phyloP scores from a whole-genome alignment of 108 stramenopile genomes.

The Mediolabrus comicus region DNA sequence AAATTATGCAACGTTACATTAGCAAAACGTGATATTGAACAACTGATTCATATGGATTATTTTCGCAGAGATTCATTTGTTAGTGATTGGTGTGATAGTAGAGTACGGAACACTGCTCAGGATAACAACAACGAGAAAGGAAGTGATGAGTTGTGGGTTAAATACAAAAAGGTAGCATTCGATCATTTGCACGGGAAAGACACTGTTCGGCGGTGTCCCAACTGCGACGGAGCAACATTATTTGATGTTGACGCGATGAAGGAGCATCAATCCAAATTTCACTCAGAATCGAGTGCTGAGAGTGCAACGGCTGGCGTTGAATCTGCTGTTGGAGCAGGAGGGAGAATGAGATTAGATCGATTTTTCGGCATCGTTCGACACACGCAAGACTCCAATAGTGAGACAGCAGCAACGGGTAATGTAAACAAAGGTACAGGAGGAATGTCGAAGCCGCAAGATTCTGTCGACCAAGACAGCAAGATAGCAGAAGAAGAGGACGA shows the following conservation, averaged over 20 bases:
- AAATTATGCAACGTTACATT: constrained; percentile 20
- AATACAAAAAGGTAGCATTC: constrained; percentile 49
- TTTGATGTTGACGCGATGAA: constrained; percentile 38
- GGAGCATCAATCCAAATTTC: constrained; percentile 3
- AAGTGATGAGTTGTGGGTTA: constrained; percentile 20
- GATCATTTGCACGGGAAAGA: constrained; percentile 41
- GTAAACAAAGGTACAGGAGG: neutral
- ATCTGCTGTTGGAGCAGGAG: neutral
- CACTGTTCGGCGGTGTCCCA: constrained; percentile 48
- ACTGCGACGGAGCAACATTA: constrained; percentile 39
- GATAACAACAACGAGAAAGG: neutral
- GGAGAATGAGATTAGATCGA: neutral
- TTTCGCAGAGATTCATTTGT: neutral
- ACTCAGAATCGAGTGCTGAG: neutral
- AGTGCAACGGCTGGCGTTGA: neutral
- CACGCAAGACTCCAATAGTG: neutral
- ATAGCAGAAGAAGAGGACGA: neutral
- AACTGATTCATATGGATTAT: constrained; percentile 11
- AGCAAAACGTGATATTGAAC: constrained; percentile 20
- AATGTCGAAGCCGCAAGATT: too few species aligned
- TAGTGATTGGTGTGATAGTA: neutral
- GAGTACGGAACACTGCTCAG: neutral
- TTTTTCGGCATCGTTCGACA: neutral
- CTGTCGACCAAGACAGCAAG: neutral
- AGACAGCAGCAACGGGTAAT: neutral